Evolutionary conservation across 179 eudicot species (phyloP).

Genomic region (Vitellaria paradoxa): DNA sequence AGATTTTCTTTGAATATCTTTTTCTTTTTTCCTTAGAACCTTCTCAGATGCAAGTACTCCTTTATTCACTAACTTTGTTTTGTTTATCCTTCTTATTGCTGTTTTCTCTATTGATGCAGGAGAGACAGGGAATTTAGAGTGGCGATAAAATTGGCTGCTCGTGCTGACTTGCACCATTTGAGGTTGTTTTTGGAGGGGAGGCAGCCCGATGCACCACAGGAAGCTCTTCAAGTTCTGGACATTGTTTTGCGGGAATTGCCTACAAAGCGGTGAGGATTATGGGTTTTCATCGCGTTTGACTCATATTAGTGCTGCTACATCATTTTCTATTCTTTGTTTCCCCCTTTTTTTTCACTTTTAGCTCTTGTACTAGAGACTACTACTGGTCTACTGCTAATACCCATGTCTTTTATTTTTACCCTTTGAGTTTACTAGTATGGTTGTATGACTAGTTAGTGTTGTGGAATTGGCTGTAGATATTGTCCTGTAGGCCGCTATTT

Average conservation of each 20-base stretch:
- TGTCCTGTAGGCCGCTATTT: conserved; percentile 87
- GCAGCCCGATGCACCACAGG: conserved; percentile 97
- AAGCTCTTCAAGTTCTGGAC: conserved; percentile 94
- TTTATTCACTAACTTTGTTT: neutral
- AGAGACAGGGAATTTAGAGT: conserved; percentile 74
- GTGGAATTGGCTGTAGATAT: conserved; percentile 39
- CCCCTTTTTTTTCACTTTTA: neutral
- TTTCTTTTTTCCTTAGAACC: neutral
- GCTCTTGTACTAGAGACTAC: neutral
- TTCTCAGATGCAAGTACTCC: neutral
- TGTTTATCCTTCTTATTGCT: neutral
- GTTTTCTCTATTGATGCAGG: conserved; percentile 33
- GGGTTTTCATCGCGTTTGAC: neutral
- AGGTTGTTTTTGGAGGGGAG: conserved; percentile 78
- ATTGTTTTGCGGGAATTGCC: conserved; percentile 88
- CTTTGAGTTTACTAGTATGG: neutral
- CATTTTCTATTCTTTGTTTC: neutral
- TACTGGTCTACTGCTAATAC: neutral
- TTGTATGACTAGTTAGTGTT: conserved; percentile 4
- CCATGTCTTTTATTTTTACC: neutral
- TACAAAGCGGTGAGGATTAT: conserved; percentile 48
- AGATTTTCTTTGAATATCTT: neutral
- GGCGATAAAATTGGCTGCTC: conserved; percentile 85
- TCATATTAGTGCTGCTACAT: neutral
- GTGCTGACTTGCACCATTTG: conserved; percentile 85